Base-by-base conservation (phyloP, 2,329 filamentous ascomycete genomes). In the Leptographium lundbergii region DNA sequence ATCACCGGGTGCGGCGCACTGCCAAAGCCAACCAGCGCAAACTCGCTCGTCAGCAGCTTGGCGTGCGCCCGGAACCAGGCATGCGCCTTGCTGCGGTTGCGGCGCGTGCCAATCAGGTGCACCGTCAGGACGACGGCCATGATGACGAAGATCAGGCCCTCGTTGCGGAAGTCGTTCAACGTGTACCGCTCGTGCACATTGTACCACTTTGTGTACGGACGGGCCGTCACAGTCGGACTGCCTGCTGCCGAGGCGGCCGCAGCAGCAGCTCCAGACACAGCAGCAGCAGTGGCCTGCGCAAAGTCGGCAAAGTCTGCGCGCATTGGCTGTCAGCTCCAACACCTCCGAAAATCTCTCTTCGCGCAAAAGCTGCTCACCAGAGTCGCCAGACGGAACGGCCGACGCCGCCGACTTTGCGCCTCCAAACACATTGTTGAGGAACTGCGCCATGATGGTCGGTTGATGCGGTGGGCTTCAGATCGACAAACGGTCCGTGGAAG, bases 181-280 rank as follows among this genome's bases (percentile, higher is more conserved):
- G 85, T 85, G 68, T 91, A 85, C 68, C 94, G 90, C 81, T 97
- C 91, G 81, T 95, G 94, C 62, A 97, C 78, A 59, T 91, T 90
- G 76, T 97, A 99, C 94, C 94, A 99, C 77, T 89, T 90, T 57
- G 91, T 96, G 73, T 87, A 96, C 17, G 89, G 88, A 29, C 78
- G 75, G 51, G 70, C 73, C 52, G 78, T 77, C 54, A 74, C 71
- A 61, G 68, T 66, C 55, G 73, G 71, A 50, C 73, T 72, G 42
- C 71, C 73, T 61, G 63, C 78, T 73, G 61, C 77, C 73, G 60
- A 73, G 71, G 55, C 32, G 29, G 56, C 57, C 4, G 58, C 50
- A 17, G 76, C 71, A 56, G 74, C 74, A 69, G 77, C 71, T 61
- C 81, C 73, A 22, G 69, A 74, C 60, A 80, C 80, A 27, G 77